Base-by-base conservation (phyloP, 75 land plant genomes). In the Pinus albicaulis region DNA sequence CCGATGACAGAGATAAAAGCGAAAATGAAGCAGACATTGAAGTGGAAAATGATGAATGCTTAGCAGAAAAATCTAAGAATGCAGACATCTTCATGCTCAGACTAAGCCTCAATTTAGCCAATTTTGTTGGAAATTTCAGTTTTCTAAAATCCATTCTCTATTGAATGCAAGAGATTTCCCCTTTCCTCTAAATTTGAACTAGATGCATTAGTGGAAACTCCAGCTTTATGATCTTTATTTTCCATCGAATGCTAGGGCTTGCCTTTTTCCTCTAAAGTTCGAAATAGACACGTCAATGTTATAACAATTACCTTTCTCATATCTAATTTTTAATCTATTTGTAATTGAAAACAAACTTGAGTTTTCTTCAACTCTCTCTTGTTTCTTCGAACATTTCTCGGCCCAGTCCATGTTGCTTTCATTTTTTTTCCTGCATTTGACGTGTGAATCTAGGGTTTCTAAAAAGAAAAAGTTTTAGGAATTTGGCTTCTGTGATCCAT, bases 291-390 rank as follows among this genome's bases (percentile, higher is more conserved):
- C 11, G 23, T 11, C 19, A 19, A 58, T 13, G 60, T 57, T 41
- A n/a, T 36, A 16, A 61, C 58, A 36, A 56, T 7, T 66, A 56
- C 75, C 71, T 69, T 6, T 13, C 10, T n/a, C n/a, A n/a, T n/a
- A n/a, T n/a, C n/a, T n/a, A n/a, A n/a, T n/a, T n/a, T n/a, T n/a
- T n/a, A n/a, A 57, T 31, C 74, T 57, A 7, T 60, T 28, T 34
- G 78, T 52, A 2, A 73, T 31, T n/a, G 83, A 77, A 48, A 5
- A 7, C 22, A 79, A 72, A 71, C 59, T 13, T 66, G 14, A 16
- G 44, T 13, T 6, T 16, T 20, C 65, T 52, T 6, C 31, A 28
- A 65, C 19, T 48, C 57, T 44, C 56, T 55, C 66, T 19, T 58
- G 25, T 41, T 41, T 24, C 55, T 24, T 41, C 59, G 7, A 13